phyloP scores from a whole-genome alignment of 83 land plant species.

The Thuja plicata region DNA sequence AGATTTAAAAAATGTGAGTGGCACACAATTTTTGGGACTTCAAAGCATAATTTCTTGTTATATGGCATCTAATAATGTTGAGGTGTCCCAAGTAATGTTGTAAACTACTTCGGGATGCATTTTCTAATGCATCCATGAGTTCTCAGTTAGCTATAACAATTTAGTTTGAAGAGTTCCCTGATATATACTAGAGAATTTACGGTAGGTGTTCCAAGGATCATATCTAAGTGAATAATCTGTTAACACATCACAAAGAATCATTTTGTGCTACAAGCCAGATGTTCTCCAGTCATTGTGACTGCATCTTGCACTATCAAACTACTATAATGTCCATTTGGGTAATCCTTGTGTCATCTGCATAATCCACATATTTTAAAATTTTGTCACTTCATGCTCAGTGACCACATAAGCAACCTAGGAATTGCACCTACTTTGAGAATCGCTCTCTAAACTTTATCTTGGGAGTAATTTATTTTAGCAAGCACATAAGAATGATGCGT shows the following conservation, averaged over 20 bases:
- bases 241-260: background rate
- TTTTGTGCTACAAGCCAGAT: background rate
- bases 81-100: background rate
- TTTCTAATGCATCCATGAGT: background rate
- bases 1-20: background rate
- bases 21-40: background rate
- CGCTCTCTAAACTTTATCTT: slow-evolving; percentile 71
- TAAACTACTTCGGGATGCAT: background rate
- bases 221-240: background rate
- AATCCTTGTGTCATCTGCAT: slow-evolving; percentile 94
- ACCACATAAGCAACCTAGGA: slow-evolving; percentile 35
- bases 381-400: slow-evolving; percentile 49
- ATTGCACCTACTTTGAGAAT: slow-evolving; percentile 76
- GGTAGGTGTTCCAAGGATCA: background rate
- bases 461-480: slow-evolving; percentile 82
- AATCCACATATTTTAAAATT: slow-evolving; percentile 70
- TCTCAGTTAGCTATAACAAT: background rate
- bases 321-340: slow-evolving; percentile 69
- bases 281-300: background rate
- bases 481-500: slow-evolving; percentile 98
- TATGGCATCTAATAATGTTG: background rate
- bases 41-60: background rate
- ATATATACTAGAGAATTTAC: background rate
- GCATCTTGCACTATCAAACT: slow-evolving; percentile 44
- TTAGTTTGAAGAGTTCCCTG: background rate